A percentile compares a stretch with the other conserved stretches of the same genome.
phyloP scores from a whole-genome alignment of 345 rosid genomes.

The Dovyalis caffra region DNA sequence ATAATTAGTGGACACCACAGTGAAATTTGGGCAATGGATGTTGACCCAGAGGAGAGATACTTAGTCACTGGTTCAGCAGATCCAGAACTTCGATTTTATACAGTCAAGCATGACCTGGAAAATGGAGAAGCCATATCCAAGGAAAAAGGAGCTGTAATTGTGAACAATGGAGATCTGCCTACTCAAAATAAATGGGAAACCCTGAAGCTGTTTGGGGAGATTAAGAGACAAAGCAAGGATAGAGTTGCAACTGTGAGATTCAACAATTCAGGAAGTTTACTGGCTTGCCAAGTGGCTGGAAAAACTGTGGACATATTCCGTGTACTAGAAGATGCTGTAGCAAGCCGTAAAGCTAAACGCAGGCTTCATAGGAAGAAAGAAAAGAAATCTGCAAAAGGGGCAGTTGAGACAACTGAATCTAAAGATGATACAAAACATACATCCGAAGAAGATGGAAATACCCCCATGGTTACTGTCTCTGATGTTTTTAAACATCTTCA shows the following conservation, averaged over 20 bases:
- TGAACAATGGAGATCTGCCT: slow-evolving; percentile 35
- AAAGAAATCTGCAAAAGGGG: slow-evolving; percentile 67
- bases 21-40: slow-evolving; percentile 94
- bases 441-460: slow-evolving; percentile 36
- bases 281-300: slow-evolving; percentile 93
- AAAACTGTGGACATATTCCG: slow-evolving; percentile 71
- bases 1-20: slow-evolving; percentile 91
- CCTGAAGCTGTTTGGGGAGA: slow-evolving; percentile 70
- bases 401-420: slow-evolving; percentile 32
- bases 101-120: slow-evolving; percentile 45
- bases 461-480: slow-evolving; percentile 40
- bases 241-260: slow-evolving; percentile 79
- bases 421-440: slow-evolving; percentile 34
- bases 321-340: slow-evolving; percentile 74
- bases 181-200: slow-evolving; percentile 70
- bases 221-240: slow-evolving; percentile 82
- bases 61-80: slow-evolving; percentile 92
- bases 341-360: slow-evolving; percentile 82
- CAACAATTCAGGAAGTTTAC: slow-evolving; percentile 64
- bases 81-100: slow-evolving; percentile 72
- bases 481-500: slow-evolving; percentile 85
- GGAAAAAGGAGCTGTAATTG: slow-evolving; percentile 30
- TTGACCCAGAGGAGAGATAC: slow-evolving; percentile 76
- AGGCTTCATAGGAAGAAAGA: slow-evolving; percentile 85
- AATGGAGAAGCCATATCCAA: slow-evolving; percentile 26